Base-by-base conservation (phyloP, 371 early-diverging fungal species). In the Apophysomyces sp. region DNA sequence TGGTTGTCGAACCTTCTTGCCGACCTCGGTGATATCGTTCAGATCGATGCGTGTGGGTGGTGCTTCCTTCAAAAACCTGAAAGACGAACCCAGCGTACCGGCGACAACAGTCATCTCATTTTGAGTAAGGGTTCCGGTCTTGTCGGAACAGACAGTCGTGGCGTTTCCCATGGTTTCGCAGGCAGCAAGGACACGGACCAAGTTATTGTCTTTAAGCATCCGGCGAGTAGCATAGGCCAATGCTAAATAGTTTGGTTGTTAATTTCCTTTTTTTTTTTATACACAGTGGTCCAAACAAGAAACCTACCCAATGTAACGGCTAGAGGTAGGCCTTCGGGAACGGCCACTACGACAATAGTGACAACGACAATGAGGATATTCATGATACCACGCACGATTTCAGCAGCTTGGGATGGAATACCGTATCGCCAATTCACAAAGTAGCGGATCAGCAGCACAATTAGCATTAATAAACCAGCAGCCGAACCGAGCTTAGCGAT, bases 91-190 rank as follows among this genome's bases (percentile, higher is more conserved):
- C 11, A 89, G 62, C 0, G 84, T 82, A 13, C 86, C 90, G 16
- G 84, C 86, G 0, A 94, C 95, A 5, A 94, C 90, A 0, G 93
- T 90, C 95, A 96, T 95, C 39, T 87, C 84, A 81, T 96, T 95
- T 65, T 92, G 90, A 0, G 95, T 95, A 39, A 95, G 73, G 4
- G 95, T 95, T 27, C 95, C 95, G 2, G 95, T 94, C 73, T 95
- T 94, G 76, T 96, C 95, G 31, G 92, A 91, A 71, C 95, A 95
- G 11, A 97, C 82, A 3, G 92, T 92, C 21, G 95, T 95, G 7
- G 95, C 95, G 66, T 89, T 90, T 18, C 95, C 94, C 97, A 96
- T 96, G 39, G 93, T 94, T 76, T 97, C 97, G 71, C 97, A 96
- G 4, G 97, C 92, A 52, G 89, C 83, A 18, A 97, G 75, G 24